A percentile compares a stretch with the other conserved stretches of the same genome.
phyloP scores from a whole-genome alignment of 441 rosid genomes.

The Erysimum pusillum region DNA sequence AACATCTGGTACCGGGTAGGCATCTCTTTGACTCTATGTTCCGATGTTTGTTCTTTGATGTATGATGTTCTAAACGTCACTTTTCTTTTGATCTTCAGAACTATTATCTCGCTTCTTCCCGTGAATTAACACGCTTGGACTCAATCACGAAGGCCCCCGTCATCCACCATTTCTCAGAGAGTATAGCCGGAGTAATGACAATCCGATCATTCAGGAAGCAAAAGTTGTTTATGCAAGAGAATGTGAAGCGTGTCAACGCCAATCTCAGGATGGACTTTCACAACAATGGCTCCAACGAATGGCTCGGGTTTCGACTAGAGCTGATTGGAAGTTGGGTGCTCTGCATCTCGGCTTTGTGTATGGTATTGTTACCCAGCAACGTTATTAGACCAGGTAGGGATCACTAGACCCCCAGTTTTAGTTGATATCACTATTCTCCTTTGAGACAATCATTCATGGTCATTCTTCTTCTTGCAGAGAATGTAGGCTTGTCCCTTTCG shows the following conservation, averaged over 20 bases:
- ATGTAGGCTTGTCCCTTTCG: constrained; percentile 85
- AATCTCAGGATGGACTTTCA: constrained; percentile 84
- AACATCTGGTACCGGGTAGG: constrained; percentile 90
- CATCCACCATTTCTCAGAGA: constrained; percentile 91
- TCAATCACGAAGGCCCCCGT: constrained; percentile 90
- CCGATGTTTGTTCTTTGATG: neutral
- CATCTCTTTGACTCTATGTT: neutral
- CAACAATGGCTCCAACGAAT: constrained; percentile 83
- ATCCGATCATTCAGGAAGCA: constrained; percentile 72
- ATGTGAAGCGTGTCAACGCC: constrained; percentile 65
- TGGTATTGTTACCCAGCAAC: constrained; percentile 81
- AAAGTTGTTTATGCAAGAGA: constrained; percentile 61
- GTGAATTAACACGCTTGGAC: constrained; percentile 83
- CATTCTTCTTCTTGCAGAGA: constrained; percentile 52
- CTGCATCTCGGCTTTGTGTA: constrained; percentile 72
- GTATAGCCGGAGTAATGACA: constrained; percentile 84
- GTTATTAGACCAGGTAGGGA: constrained; percentile 73
- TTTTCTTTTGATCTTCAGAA: constrained; percentile 50
- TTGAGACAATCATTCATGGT: neutral
- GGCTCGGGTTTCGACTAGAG: constrained; percentile 87
- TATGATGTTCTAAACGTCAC: neutral
- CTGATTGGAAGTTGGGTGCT: constrained; percentile 76
- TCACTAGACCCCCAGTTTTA: neutral
- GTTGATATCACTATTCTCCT: neutral
- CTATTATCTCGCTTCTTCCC: constrained; percentile 80